phyloP scores from a whole-genome alignment of 345 rosid genomes.

The Eucalyptus melliodora region DNA sequence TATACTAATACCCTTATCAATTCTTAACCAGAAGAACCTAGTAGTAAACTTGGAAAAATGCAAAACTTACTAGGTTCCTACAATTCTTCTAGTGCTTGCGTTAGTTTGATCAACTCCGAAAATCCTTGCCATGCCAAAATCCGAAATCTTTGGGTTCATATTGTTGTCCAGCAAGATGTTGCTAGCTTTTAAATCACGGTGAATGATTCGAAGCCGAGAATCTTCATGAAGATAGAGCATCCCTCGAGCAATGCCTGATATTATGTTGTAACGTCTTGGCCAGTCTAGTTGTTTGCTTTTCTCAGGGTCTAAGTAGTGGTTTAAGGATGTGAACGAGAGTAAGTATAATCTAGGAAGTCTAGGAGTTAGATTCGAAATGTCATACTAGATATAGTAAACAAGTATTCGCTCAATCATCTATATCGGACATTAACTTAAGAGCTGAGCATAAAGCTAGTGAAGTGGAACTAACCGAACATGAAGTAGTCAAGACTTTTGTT shows the following conservation, averaged over 20 bases:
- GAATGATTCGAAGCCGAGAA: slow-evolving; percentile 25
- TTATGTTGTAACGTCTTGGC: slow-evolving; percentile 10
- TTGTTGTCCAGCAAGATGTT: slow-evolving; percentile 24
- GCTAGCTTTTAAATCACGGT: slow-evolving; percentile 29
- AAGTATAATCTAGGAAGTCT: too few relatives aligned
- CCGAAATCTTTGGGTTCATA: slow-evolving; percentile 28
- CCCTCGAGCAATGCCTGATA: slow-evolving; percentile 26
- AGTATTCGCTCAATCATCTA: too few relatives aligned
- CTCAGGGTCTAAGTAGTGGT: too few relatives aligned
- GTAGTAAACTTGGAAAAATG: not conserved
- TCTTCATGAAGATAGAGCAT: slow-evolving; percentile 38
- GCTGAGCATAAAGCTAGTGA: too few relatives aligned
- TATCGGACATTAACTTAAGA: too few relatives aligned
- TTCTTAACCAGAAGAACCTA: not conserved
- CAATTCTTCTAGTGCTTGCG: slow-evolving; percentile 11
- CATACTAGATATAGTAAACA: too few relatives aligned
- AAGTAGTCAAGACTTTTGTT: too few relatives aligned
- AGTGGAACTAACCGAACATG: too few relatives aligned
- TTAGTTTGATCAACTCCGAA: slow-evolving; percentile 20
- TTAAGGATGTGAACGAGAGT: too few relatives aligned
- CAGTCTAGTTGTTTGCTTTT: too few relatives aligned
- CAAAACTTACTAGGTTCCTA: slow-evolving; percentile 26
- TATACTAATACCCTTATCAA: too few relatives aligned
- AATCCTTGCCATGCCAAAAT: slow-evolving; percentile 41
- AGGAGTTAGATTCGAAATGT: too few relatives aligned